These are phyloP conservation scores for Picea sitchensis DNA, from an alignment of 75 land plant genomes.

Conservation along the genomic window DNA sequence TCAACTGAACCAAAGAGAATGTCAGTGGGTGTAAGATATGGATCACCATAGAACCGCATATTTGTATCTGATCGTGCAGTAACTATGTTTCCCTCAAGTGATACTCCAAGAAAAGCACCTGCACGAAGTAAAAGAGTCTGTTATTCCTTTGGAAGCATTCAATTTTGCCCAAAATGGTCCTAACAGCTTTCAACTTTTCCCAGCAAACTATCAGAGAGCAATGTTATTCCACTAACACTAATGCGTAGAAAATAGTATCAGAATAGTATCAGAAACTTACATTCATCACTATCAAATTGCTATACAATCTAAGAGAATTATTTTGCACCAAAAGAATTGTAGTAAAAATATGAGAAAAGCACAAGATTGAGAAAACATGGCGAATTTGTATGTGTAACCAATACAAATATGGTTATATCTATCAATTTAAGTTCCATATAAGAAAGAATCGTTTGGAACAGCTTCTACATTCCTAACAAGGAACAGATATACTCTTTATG, in stretches of 20 bases:
- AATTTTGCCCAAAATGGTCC: not conserved
- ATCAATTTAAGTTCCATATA: too few species aligned
- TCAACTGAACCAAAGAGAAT: constrained; percentile 68
- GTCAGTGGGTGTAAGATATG: constrained; percentile 71
- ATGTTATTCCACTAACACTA: not conserved
- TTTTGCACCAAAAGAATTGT: not conserved
- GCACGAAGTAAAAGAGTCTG: constrained; percentile 2
- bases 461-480: too few species aligned
- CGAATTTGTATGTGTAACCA: not conserved
- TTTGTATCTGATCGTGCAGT: constrained; percentile 56
- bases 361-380: not conserved
- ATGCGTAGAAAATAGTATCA: not conserved
- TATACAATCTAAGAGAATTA: not conserved
- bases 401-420: not conserved
- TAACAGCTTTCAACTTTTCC: not conserved
- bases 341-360: not conserved
- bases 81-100: constrained; percentile 78
- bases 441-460: too few species aligned
- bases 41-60: constrained; percentile 76
- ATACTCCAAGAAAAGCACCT: constrained; percentile 89
- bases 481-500: too few species aligned
- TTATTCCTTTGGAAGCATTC: not conserved
- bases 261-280: not conserved
- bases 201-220: not conserved
- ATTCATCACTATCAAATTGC: not conserved